These are phyloP conservation scores for Schizophyllum amplum DNA, from an alignment of 1,284 basidiomycete species.

Conservation along the genomic window DNA sequence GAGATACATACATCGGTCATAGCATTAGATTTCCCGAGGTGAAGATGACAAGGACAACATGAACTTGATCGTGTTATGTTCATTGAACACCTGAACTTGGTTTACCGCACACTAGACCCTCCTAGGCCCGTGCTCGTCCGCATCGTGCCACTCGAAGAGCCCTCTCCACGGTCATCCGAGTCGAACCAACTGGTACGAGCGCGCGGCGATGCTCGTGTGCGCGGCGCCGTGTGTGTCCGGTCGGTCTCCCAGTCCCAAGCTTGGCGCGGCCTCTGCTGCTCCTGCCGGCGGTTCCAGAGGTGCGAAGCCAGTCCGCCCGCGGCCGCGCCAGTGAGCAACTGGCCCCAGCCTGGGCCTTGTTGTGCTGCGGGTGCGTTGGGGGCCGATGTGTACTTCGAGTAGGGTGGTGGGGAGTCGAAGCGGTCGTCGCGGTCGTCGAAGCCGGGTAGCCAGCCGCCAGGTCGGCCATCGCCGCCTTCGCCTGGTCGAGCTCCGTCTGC, in stretches of 20 bases:
- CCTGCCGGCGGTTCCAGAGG: constrained; percentile 33
- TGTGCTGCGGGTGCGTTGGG: constrained; percentile 15
- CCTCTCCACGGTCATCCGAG: constrained; percentile 55
- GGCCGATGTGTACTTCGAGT: constrained; percentile 39
- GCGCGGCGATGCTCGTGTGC: constrained; percentile 20
- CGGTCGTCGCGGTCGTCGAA: constrained; percentile 29
- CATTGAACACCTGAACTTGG: not conserved
- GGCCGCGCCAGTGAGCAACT: constrained; percentile 67
- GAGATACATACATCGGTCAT: too few species aligned
- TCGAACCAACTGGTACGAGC: constrained; percentile 19
- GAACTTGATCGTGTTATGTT: constrained; percentile 1
- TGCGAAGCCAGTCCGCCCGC: constrained; percentile 61
- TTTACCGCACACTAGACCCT: constrained; percentile 50
- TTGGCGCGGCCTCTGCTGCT: constrained; percentile 22
- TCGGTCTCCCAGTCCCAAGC: constrained; percentile 46
- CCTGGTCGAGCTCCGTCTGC: constrained; percentile 17
- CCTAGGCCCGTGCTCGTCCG: constrained; percentile 65
- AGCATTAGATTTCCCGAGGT: too few species aligned
- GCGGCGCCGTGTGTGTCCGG: constrained; percentile 15
- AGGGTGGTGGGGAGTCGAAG: constrained; percentile 66
- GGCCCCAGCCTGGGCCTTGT: constrained; percentile 45
- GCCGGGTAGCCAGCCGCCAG: constrained; percentile 45
- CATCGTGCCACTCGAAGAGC: constrained; percentile 60
- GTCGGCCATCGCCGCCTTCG: constrained; percentile 22
- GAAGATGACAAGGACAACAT: too few species aligned